A percentile compares a stretch with the other conserved stretches of the same genome.
phyloP scores from a whole-genome alignment of 192 early-diverging fungal species.

The Backusella westeae region DNA sequence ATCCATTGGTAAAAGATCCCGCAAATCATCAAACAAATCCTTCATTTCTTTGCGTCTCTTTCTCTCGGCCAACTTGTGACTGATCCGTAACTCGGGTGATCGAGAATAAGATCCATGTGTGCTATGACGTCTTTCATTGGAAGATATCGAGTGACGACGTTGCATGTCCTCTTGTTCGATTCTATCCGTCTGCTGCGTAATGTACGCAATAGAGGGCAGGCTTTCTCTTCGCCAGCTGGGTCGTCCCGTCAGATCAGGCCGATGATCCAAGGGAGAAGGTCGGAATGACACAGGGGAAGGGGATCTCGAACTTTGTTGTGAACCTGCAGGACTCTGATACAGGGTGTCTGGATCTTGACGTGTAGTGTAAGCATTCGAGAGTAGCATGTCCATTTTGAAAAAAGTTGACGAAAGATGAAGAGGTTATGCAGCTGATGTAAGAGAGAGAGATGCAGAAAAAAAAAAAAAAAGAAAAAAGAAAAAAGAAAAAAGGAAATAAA shows the following conservation, averaged over 20 bases:
- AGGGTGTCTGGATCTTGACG: neutral
- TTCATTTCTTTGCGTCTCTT: slow-evolving; percentile 91
- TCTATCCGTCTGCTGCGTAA: neutral
- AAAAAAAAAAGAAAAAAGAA: neutral
- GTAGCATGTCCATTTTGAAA: neutral
- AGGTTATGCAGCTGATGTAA: neutral
- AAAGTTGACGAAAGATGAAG: neutral
- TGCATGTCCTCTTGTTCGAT: neutral
- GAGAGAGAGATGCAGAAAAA: slow-evolving; percentile 9
- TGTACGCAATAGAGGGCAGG: slow-evolving; percentile 40
- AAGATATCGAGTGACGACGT: slow-evolving; percentile 28
- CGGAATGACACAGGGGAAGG: slow-evolving; percentile 14
- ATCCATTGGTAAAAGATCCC: slow-evolving; percentile 76
- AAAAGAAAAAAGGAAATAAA: slow-evolving; percentile 1
- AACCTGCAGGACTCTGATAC: slow-evolving; percentile 3
- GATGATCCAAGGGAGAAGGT: slow-evolving; percentile 35
- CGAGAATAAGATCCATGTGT: slow-evolving; percentile 61
- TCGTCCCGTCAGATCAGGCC: slow-evolving; percentile 37
- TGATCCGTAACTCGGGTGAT: slow-evolving; percentile 77
- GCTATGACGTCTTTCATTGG: neutral
- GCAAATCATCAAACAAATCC: slow-evolving; percentile 83
- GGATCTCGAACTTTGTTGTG: slow-evolving; percentile 9
- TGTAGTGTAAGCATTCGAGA: neutral
- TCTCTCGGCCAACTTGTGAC: slow-evolving; percentile 85
- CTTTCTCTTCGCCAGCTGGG: slow-evolving; percentile 38